Evolutionary conservation across 2,329 filamentous ascomycete genomes (phyloP).

Genomic region (Fusarium vanettenii): DNA sequence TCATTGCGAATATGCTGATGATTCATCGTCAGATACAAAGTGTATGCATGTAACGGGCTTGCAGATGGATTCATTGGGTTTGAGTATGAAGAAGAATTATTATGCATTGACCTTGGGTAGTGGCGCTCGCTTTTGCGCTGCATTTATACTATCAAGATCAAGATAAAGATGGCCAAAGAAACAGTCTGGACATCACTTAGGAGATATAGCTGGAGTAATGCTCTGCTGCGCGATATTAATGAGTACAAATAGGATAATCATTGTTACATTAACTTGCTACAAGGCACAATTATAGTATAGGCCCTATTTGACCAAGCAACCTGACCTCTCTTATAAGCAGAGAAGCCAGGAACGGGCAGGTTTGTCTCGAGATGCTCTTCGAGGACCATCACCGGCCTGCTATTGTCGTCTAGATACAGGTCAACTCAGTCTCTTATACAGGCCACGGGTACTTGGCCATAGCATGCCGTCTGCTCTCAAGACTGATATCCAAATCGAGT

Average conservation of each 20-base stretch:
- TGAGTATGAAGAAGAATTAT: neutral
- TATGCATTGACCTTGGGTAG: neutral
- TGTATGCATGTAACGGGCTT: neutral
- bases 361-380: neutral
- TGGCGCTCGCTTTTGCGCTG: neutral
- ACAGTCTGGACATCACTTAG: neutral
- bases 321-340: neutral
- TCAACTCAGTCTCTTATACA: neutral
- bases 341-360: neutral
- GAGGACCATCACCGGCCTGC: neutral
- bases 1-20: neutral
- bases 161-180: neutral
- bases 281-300: neutral
- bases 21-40: neutral
- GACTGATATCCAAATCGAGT: neutral
- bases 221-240: neutral
- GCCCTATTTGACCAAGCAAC: neutral
- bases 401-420: neutral
- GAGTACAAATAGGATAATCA: neutral
- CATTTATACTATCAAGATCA: neutral
- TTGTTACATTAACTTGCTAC: neutral
- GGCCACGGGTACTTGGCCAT: neutral
- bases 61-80: neutral
- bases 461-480: neutral
- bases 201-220: neutral